Conservation (phyloP, 2,329 filamentous ascomycete species). For the Fusarium euwallaceae region DNA sequence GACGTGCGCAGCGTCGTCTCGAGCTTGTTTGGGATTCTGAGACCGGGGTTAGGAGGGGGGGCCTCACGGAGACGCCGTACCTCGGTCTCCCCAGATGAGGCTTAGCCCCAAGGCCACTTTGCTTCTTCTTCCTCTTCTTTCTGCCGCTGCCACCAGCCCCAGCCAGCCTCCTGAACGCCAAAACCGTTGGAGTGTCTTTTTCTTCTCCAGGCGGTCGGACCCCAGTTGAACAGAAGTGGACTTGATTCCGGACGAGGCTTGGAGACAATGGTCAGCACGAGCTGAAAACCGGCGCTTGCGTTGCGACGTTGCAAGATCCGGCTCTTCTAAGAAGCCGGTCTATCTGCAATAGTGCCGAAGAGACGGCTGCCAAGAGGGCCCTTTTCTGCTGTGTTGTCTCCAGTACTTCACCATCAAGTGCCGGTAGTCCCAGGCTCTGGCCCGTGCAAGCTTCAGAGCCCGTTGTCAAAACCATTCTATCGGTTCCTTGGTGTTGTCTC, state of each 20-base stretch:
- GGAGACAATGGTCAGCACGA: slow-evolving; percentile 18
- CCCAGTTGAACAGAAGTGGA: background rate
- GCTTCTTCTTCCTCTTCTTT: background rate
- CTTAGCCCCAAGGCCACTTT: slow-evolving; percentile 11
- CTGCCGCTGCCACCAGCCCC: background rate
- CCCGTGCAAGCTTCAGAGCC: slow-evolving; percentile 20
- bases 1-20: slow-evolving; percentile 38
- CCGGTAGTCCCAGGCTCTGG: slow-evolving; percentile 11
- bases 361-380: background rate
- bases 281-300: slow-evolving; percentile 30
- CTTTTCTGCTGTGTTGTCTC: background rate
- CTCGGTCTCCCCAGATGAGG: slow-evolving; percentile 31
- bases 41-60: slow-evolving; percentile 13
- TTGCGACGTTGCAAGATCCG: slow-evolving; percentile 6
- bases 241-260: slow-evolving; percentile 13
- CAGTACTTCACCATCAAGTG: slow-evolving; percentile 4
- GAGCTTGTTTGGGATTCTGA: slow-evolving; percentile 43
- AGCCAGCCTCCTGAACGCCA: slow-evolving; percentile 14
- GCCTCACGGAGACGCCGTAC: slow-evolving; percentile 45
- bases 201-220: slow-evolving; percentile 30
- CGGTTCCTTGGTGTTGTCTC: slow-evolving; percentile 9
- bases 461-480: slow-evolving; percentile 30
- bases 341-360: slow-evolving; percentile 11
- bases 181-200: slow-evolving; percentile 25
- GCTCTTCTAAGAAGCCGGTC: background rate